phyloP scores from a whole-genome alignment of 169 alveolate species.

The Plasmodium fragile region DNA sequence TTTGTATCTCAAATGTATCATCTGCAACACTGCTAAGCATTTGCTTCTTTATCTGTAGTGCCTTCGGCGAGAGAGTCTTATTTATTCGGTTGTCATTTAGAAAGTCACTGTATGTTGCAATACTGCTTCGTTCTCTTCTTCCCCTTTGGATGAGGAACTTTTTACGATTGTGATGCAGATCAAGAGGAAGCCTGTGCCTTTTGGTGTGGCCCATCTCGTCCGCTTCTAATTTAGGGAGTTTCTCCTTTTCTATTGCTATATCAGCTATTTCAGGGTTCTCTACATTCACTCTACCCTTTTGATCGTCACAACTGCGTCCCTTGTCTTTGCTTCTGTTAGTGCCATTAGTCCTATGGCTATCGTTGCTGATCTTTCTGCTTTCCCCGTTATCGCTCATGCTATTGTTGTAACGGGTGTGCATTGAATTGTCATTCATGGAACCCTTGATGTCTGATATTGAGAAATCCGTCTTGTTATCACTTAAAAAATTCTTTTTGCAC shows the following conservation, averaged over 20 bases:
- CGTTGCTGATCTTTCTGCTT: background rate
- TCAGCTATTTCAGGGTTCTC: background rate
- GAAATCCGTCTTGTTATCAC: background rate
- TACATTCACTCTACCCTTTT: background rate
- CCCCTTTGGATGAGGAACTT: background rate
- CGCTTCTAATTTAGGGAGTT: background rate
- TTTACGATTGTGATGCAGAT: background rate
- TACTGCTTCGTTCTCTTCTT: background rate
- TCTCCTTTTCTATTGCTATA: background rate
- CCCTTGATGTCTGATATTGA: slow-evolving; percentile 5
- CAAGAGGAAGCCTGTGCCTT: background rate
- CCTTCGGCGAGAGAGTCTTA: slow-evolving; percentile 1
- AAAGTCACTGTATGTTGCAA: background rate
- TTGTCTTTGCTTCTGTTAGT: background rate
- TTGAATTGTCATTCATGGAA: background rate
- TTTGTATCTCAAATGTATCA: background rate
- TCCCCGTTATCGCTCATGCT: background rate
- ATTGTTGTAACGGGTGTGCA: background rate
- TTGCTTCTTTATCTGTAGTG: slow-evolving; percentile 1
- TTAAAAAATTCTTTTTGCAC: slow-evolving; percentile 2
- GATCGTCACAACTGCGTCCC: background rate
- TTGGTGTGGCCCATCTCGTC: background rate
- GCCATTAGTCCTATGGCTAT: background rate
- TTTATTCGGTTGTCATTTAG: background rate
- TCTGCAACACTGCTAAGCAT: background rate